These are phyloP conservation scores for Lactarius tabidus DNA, from an alignment of 768 basidiomycete species.

Conservation along the genomic window DNA sequence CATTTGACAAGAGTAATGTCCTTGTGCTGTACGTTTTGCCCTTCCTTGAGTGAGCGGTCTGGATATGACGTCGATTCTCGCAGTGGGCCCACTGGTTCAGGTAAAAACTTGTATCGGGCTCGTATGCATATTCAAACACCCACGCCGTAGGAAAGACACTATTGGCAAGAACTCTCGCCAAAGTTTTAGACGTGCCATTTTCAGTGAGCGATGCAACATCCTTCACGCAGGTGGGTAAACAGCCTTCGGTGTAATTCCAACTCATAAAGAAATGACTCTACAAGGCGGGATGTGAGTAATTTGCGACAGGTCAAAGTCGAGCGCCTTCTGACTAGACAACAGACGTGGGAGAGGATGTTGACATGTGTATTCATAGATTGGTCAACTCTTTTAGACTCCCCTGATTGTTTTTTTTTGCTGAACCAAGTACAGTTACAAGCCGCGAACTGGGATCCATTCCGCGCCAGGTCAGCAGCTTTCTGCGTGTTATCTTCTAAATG, in stretches of 20 bases:
- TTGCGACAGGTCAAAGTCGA: background rate
- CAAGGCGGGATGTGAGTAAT: constrained; percentile 66
- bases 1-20: constrained; percentile 96
- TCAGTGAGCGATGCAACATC: constrained; percentile 91
- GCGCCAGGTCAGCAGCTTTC: constrained; percentile 58
- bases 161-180: constrained; percentile 86
- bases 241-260: background rate
- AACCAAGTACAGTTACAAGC: constrained; percentile 65
- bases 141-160: constrained; percentile 71
- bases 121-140: constrained; percentile 8
- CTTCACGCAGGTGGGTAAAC: constrained; percentile 71
- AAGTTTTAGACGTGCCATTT: constrained; percentile 89
- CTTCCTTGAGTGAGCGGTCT: constrained; percentile 22
- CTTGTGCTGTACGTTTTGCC: constrained; percentile 69
- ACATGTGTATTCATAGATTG: constrained; percentile 82
- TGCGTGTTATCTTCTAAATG: constrained; percentile 11
- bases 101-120: constrained; percentile 36
- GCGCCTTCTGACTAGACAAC: constrained; percentile 1
- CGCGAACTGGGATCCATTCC: constrained; percentile 81
- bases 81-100: constrained; percentile 84
- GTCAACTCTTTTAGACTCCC: constrained; percentile 39
- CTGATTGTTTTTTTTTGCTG: background rate
- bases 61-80: background rate
- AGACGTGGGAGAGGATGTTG: constrained; percentile 98
- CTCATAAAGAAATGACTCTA: constrained; percentile 4